Percentiles rank a stretch among this genome's conserved stretches.
phyloP scores from a whole-genome alignment of 768 basidiomycete species.

The Macrocybe gigantea region DNA sequence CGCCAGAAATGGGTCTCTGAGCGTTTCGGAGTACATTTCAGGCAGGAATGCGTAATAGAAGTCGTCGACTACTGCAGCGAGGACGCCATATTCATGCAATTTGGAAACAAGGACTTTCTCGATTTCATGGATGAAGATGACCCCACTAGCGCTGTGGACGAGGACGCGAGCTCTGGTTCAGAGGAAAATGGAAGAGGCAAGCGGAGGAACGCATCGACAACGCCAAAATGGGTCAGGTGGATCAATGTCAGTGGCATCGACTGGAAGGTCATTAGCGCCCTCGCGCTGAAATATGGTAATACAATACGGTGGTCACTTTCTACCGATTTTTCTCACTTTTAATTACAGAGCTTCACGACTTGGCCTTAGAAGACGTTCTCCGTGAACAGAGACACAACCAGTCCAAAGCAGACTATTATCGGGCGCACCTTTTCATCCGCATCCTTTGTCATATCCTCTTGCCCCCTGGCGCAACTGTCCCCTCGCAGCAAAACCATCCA shows the following conservation, averaged over 20 bases:
- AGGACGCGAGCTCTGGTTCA: no score
- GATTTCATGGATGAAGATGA: conserved; percentile 29
- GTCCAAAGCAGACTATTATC: conserved; percentile 41
- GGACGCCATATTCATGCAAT: conserved; percentile 33
- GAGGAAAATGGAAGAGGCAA: background rate
- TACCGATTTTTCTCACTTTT: conserved; percentile 7
- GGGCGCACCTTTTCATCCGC: conserved; percentile 59
- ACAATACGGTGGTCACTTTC: background rate
- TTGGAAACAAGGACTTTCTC: conserved; percentile 49
- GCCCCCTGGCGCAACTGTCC: background rate
- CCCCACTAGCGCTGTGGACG: conserved; percentile 6
- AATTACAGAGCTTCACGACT: conserved; percentile 50
- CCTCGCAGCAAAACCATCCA: background rate
- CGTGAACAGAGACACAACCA: conserved; percentile 45
- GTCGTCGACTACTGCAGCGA: conserved; percentile 53
- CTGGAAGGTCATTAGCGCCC: conserved; percentile 59
- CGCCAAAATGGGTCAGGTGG: conserved; percentile 43
- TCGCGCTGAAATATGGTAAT: conserved; percentile 52
- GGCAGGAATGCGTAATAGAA: conserved; percentile 53
- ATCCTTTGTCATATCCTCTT: conserved; percentile 45
- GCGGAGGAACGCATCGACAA: background rate
- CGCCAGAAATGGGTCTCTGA: conserved; percentile 39
- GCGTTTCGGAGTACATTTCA: conserved; percentile 35
- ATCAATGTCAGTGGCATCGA: conserved; percentile 58
- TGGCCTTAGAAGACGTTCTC: conserved; percentile 61